Conservation (phyloP, 2,329 filamentous ascomycete species). For the Pestalotiopsis sp. region DNA sequence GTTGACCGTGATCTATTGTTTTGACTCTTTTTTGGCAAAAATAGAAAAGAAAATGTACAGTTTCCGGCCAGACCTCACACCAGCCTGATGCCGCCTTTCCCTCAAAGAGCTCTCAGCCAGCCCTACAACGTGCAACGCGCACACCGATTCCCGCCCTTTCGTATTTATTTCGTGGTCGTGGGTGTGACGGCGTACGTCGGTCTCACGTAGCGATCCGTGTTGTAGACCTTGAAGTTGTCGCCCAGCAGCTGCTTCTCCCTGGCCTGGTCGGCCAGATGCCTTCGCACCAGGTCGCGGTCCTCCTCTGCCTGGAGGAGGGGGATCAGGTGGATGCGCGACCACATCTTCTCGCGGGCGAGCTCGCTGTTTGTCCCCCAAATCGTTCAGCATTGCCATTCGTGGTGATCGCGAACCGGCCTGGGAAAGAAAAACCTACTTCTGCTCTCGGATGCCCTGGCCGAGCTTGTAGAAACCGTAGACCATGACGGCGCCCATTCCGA, state of each 20-base stretch:
- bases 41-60: background rate
- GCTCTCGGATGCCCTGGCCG: slow-evolving; percentile 81
- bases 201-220: slow-evolving; percentile 83
- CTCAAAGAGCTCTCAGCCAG: background rate
- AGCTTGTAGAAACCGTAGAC: slow-evolving; percentile 89
- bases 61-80: background rate
- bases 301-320: slow-evolving; percentile 94
- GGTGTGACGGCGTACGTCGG: slow-evolving; percentile 79
- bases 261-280: slow-evolving; percentile 82
- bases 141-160: background rate
- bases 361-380: slow-evolving; percentile 76
- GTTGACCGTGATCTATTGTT: background rate
- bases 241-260: slow-evolving; percentile 91
- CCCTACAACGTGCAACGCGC: background rate
- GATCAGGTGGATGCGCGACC: slow-evolving; percentile 92
- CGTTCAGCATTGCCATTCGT: background rate
- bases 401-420: too few species aligned
- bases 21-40: background rate
- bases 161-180: slow-evolving; percentile 40
- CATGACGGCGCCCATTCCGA: slow-evolving; percentile 79
- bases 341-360: slow-evolving; percentile 96
- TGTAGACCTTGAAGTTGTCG: slow-evolving; percentile 81
- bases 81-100: background rate
- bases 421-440: slow-evolving; percentile 91
- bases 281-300: slow-evolving; percentile 90